Conservation (phyloP, 345 rosid species). For the Triadica sebifera region DNA sequence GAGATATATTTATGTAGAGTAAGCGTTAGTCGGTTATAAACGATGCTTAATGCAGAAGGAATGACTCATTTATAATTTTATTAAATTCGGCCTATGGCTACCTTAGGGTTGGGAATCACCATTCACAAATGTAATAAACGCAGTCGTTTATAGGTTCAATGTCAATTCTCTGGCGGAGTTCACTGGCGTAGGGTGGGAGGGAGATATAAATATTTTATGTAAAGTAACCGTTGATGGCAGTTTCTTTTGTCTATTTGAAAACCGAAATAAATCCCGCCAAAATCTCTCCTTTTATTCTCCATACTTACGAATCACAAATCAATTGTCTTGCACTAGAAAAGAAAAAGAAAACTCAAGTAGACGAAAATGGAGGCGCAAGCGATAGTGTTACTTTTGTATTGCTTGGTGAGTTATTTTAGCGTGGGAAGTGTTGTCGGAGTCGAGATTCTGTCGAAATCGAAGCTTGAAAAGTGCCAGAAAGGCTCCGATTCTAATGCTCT, state of each 20-base stretch:
- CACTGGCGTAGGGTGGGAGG: no score
- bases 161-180: not conserved
- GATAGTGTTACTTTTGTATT: not conserved
- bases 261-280: constrained; percentile 11
- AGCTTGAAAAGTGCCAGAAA: constrained; percentile 58
- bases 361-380: not conserved
- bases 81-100: no score
- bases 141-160: no score
- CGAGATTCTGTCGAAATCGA: constrained; percentile 70
- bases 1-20: no score
- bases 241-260: not conserved
- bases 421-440: constrained; percentile 1
- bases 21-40: no score
- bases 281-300: not conserved
- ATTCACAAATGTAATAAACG: no score
- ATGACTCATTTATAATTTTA: no score
- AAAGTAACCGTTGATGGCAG: constrained; percentile 19
- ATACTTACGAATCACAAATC: no score
- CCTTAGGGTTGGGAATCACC: no score
- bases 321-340: not conserved
- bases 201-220: no score
- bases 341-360: not conserved
- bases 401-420: not conserved
- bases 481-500: constrained; percentile 29
- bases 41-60: no score